These are phyloP conservation scores for Cladosporium sp. DNA, from an alignment of 2,329 filamentous ascomycete genomes.

Conservation along the genomic window DNA sequence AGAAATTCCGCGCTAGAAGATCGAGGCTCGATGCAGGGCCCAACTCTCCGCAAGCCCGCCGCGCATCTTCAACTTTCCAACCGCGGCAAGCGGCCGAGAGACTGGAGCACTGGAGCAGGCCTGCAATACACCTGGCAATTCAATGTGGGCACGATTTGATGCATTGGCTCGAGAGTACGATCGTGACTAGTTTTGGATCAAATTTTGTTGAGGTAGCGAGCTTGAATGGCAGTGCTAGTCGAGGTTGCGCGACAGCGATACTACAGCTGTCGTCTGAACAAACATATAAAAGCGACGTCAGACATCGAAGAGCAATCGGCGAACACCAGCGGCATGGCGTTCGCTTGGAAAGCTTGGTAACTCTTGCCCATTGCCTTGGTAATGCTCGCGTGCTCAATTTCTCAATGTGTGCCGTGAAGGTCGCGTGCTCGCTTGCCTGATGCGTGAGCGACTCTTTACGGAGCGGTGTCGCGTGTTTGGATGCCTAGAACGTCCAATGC, in stretches of 20 bases:
- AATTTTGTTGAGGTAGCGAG: not conserved
- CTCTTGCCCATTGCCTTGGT: not conserved
- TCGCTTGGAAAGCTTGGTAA: slow-evolving; percentile 19
- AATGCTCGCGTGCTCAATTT: slow-evolving; percentile 12
- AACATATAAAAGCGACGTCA: not conserved
- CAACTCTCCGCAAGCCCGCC: slow-evolving; percentile 16
- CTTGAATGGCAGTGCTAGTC: not conserved
- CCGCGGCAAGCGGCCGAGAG: slow-evolving; percentile 1
- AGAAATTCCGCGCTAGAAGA: not conserved
- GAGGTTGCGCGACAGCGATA: not conserved
- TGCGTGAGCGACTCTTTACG: not conserved
- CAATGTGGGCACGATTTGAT: not conserved
- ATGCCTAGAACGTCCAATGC: slow-evolving; percentile 6
- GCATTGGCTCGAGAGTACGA: not conserved
- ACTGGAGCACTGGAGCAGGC: not conserved
- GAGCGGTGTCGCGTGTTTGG: slow-evolving; percentile 9
- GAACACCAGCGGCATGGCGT: not conserved
- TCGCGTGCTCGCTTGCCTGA: slow-evolving; percentile 14
- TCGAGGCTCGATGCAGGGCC: slow-evolving; percentile 11
- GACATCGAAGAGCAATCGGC: not conserved
- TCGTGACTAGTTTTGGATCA: not conserved
- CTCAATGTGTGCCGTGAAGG: not conserved
- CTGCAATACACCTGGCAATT: not conserved
- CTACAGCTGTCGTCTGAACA: not conserved
- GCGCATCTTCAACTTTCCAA: not conserved